A percentile compares a stretch with the other conserved stretches of the same genome.
phyloP scores from a whole-genome alignment of 1,284 basidiomycete genomes.

The Porogramme epimiltina region DNA sequence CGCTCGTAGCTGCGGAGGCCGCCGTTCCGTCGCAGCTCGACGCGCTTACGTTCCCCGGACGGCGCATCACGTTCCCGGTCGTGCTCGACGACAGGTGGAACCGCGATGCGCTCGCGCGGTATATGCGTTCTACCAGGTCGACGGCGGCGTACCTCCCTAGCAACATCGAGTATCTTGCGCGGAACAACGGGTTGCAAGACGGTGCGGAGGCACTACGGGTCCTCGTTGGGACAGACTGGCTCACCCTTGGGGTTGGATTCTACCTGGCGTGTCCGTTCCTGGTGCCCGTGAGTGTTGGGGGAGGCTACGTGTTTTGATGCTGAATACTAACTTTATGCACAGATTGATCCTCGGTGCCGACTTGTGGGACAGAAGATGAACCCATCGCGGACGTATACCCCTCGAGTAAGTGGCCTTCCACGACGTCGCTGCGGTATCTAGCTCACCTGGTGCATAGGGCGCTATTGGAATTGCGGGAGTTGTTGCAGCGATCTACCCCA shows the following conservation, averaged over 20 bases:
- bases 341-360: conserved; percentile 65
- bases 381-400: conserved; percentile 61
- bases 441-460: conserved; percentile 39
- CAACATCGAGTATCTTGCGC: conserved; percentile 68
- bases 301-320: not conserved
- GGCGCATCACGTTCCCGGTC: conserved; percentile 61
- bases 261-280: conserved; percentile 65
- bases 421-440: not conserved
- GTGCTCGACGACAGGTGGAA: conserved; percentile 65
- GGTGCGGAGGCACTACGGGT: conserved; percentile 44
- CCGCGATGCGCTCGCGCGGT: conserved; percentile 54
- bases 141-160: conserved; percentile 69
- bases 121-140: conserved; percentile 55
- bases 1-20: conserved; percentile 40
- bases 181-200: conserved; percentile 56
- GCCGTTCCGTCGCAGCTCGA: conserved; percentile 41
- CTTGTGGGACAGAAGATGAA: conserved; percentile 68
- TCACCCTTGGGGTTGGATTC: conserved; percentile 64
- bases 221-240: conserved; percentile 51
- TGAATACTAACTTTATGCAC: not conserved
- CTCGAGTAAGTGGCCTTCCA: conserved; percentile 44
- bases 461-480: conserved; percentile 65
- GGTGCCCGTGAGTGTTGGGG: conserved; percentile 47
- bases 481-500: conserved; percentile 65
- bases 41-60: conserved; percentile 49